Conservation (phyloP, 2,329 filamentous ascomycete genomes). For the Aspergillus pseudoterreus region DNA sequence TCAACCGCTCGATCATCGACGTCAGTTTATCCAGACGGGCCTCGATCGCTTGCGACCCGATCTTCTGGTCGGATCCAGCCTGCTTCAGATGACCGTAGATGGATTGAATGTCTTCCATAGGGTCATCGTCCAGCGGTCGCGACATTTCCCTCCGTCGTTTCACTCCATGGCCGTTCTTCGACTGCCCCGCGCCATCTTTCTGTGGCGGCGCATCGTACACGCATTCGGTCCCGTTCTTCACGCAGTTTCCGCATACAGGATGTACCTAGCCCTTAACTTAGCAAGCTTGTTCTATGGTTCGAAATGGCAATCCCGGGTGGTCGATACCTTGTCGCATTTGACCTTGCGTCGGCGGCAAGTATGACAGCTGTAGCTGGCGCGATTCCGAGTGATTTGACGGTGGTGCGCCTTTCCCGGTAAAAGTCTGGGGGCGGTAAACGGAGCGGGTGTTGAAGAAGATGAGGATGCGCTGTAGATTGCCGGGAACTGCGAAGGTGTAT, state of each 20-base stretch:
- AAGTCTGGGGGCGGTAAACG: conserved; percentile 4
- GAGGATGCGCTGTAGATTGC: conserved; percentile 5
- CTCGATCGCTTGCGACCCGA: conserved; percentile 38
- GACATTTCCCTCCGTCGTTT: conserved; percentile 34
- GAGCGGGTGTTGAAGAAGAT: conserved; percentile 3
- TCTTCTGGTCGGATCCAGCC: conserved; percentile 23
- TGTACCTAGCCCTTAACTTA: conserved; percentile 30
- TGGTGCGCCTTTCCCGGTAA: conserved; percentile 20
- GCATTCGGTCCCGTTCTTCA: conserved; percentile 42
- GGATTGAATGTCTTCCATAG: conserved; percentile 30
- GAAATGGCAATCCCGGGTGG: background rate
- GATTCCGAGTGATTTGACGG: conserved; percentile 46
- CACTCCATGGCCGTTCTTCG: conserved; percentile 24
- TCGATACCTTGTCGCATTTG: conserved; percentile 42
- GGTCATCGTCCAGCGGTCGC: conserved; percentile 25
- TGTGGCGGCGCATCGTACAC: conserved; percentile 36
- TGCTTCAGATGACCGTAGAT: conserved; percentile 27
- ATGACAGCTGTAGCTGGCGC: conserved; percentile 46
- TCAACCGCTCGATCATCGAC: conserved; percentile 43
- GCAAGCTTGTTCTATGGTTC: background rate
- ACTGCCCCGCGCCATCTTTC: conserved; percentile 16
- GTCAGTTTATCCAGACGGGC: conserved; percentile 42
- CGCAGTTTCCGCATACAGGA: conserved; percentile 44
- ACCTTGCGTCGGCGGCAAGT: conserved; percentile 46
- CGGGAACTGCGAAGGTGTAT: conserved; percentile 5